Base-by-base conservation (phyloP, 2,329 filamentous ascomycete genomes). In the Fonsecaea erecta region DNA sequence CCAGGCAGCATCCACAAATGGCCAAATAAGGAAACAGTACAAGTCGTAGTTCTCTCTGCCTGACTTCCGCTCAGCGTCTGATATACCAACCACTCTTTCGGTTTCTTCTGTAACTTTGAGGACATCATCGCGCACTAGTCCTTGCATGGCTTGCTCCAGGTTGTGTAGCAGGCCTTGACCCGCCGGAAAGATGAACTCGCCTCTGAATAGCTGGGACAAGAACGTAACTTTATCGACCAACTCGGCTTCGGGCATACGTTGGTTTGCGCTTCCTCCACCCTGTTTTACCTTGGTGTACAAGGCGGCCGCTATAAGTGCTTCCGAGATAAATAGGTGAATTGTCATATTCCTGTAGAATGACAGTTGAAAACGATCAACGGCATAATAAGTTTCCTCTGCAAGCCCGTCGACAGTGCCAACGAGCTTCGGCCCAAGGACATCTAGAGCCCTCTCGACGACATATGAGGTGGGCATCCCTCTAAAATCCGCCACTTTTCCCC, bases 271-370 rank as follows among this genome's bases (percentile, higher is more conserved):
- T 0, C 91, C 92, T n/a, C 94, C 94, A 16, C 95, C 95, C 68
- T 88, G 88, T 77, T 99, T 99, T 61, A 98, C 90, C 52, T 87
- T 86, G 0, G 89, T 95, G 77, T 99, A 99, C 83, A 99, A 89
- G 30, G 91, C 91, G 3, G 89, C 92, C 67, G 92, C 95, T 24
- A 98, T 92, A 3, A 99, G 83, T 0, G 94, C 91, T 75, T 98
- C 93, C 1, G 92, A 90, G 63, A 99, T 95, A 77, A 99, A 99
- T 4, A 99, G 85, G 75, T 99, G 95, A 67, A 99, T 99, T 0
- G 94, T 97, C 95, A 98, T 98, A 78, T 99, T 99, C 59, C 95
- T 89, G 79, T 99, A 99, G 78, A 99, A 99, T 0, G 93, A 97
- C 9, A 99, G 85, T 75, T 99, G 95, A 81, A 99, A 99, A 60